Evolutionary conservation across 345 rosid genomes (phyloP), one percentile per base, ranked within the genome.

Genomic region (Pugionium cornutum): DNA sequence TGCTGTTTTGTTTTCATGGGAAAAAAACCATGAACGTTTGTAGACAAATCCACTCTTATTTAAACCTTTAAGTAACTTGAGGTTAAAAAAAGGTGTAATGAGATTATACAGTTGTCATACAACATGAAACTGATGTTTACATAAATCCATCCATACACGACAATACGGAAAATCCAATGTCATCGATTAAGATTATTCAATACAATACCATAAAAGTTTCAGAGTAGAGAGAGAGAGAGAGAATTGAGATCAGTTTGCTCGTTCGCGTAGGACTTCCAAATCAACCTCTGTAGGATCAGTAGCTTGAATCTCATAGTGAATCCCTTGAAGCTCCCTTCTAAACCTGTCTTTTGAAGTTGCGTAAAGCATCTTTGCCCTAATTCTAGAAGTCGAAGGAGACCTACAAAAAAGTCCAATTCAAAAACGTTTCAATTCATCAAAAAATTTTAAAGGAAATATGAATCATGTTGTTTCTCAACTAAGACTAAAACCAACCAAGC

Each of bases 271-370:
- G 46, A 86, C 89, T 34, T 88, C 85, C 37, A 86, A 86, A 68
- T 86, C 88, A 85, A 88, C 84, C 74, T 88, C 96, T 1, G 92
- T 83, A 62, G 86, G 84, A 76, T 88, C 96, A 68, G 92, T 86
- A 8, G 92, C 96, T 80, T 88, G 96, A 75, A 88, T 83, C 79
- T 84, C 89, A 37, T 86, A 86, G 69, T 88, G 96, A 68, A 88
- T 64, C 34, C 96, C 96, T 43, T 88, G 82, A 5, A 88, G 85
- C 77, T 88, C 96, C 68, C 84, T 68, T 67, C 84, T 82, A 72
- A 88, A 70, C 64, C 81, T 75, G 53, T 84, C 86, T 67, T 88
- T 86, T 0, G 92, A 88, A 2, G 96, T 80, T 0, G 96, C 88
- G 18, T 88, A 86, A 25, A 86, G 81, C 89, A 88, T 79, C 84